Percentiles rank a stretch among this genome's conserved stretches.
These are phyloP conservation scores for Mollisia scopiformis DNA, from an alignment of 2,329 filamentous ascomycete genomes.

Conservation along the genomic window DNA sequence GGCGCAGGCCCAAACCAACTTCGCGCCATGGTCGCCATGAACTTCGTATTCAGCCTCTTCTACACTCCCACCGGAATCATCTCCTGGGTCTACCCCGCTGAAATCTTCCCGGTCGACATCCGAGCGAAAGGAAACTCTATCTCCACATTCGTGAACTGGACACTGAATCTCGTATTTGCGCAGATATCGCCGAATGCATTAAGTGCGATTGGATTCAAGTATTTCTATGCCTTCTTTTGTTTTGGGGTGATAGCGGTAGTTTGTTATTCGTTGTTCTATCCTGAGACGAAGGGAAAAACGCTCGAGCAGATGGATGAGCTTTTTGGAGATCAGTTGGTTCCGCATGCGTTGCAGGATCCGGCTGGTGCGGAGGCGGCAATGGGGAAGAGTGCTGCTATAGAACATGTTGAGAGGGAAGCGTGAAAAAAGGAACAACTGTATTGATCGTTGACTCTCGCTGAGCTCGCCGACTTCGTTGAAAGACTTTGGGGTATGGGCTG, in stretches of 20 bases:
- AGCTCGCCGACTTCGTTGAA: too few relatives aligned
- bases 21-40: constrained; percentile 46
- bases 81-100: constrained; percentile 53
- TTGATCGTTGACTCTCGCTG: too few relatives aligned
- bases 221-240: constrained; percentile 51
- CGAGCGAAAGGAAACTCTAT: constrained; percentile 61
- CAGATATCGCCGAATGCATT: constrained; percentile 59
- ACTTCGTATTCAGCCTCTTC: constrained; percentile 36
- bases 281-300: constrained; percentile 36
- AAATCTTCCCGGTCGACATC: constrained; percentile 54
- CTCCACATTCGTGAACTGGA: constrained; percentile 69
- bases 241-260: constrained; percentile 46
- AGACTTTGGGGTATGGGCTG: too few relatives aligned
- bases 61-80: constrained; percentile 55
- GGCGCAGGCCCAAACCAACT: constrained; percentile 45
- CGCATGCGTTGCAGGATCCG: constrained; percentile 40
- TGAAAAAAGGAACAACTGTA: too few relatives aligned
- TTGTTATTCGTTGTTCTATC: constrained; percentile 32
- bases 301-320: constrained; percentile 37
- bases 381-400: constrained; percentile 1
- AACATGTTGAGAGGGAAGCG: background rate
- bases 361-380: constrained; percentile 35
- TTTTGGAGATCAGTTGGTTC: constrained; percentile 39
- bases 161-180: constrained; percentile 72
- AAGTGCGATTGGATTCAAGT: constrained; percentile 50